Evolutionary conservation across 768 basidiomycete genomes (phyloP), one percentile per base, ranked within the genome.

Genomic region (Suillus subaureus): DNA sequence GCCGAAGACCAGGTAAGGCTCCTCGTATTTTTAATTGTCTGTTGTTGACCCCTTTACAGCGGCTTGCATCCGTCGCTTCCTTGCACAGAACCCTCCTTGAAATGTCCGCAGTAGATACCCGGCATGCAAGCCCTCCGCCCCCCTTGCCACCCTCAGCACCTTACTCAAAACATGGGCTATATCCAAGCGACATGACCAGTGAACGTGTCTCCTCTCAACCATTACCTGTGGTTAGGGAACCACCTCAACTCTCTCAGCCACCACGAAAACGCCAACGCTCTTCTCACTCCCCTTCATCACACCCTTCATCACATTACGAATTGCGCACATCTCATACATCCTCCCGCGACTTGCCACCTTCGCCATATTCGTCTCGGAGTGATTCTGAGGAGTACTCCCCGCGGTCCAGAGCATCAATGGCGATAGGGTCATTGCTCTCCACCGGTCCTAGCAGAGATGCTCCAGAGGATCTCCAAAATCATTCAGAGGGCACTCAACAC

Each of bases 1-100:
- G 90, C 96, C 15, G 96, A 97, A 75, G 96, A 97, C 74, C 92
- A 97, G 86, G 94, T 93, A 69, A 49, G 86, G 72, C 33, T 33
- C 28, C 39, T 63, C 26, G 8, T 42, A 33, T 51, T 31, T 64
- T 21, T 33, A 4, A 1, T 47, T 23, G 60, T 58, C 28, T 62
- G 56, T 67, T 40, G 61, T 61, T 64, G 61, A 63, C 54, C 62
- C 63, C 60, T 43, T 66, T 35, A 54, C 70, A 93, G 91, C 88
- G 92, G 61, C 79, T 92, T 56, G 89, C 92, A 18, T 86, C 92
- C 49, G 72, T 89, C 47, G 87, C 88, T 9, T 84, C 88, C 4
- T 79, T 94, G 5, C 92, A 92, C 69, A 85, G 86, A 57, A 86
- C 89, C 11, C 81, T 93, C 71, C 79, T 94, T 23, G 91, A 94